phyloP scores from a whole-genome alignment of 192 early-diverging fungal genomes.

The Gorgonomyces haynaldii region DNA sequence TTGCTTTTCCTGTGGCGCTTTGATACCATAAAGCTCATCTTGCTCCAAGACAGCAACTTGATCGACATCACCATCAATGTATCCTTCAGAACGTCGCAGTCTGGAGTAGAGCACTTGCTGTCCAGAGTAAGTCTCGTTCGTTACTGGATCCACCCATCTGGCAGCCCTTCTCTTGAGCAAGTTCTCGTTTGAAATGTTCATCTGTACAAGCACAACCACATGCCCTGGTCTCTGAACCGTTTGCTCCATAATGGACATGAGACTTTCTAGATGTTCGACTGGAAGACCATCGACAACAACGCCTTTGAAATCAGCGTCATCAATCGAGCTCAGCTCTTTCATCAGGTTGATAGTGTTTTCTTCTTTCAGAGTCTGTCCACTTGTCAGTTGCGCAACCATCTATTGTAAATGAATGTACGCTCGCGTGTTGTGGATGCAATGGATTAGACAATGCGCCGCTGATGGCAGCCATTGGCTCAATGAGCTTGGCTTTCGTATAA shows the following conservation, averaged over 20 bases:
- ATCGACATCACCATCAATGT: slow-evolving; percentile 14
- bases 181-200: slow-evolving; percentile 24
- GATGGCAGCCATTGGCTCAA: slow-evolving; percentile 6
- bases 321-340: no score
- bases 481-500: slow-evolving; percentile 4
- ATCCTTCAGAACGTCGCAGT: slow-evolving; percentile 21
- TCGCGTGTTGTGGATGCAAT: no score
- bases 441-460: slow-evolving; percentile 8
- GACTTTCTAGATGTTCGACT: not conserved
- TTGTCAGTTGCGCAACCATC: no score
- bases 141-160: slow-evolving; percentile 32
- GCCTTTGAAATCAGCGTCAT: no score
- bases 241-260: not conserved
- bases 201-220: slow-evolving; percentile 17
- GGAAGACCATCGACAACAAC: slow-evolving; percentile 3
- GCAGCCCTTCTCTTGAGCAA: slow-evolving; percentile 14
- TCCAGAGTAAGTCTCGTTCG: slow-evolving; percentile 27
- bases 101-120: slow-evolving; percentile 29
- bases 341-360: no score
- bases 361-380: no score
- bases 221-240: slow-evolving; percentile 4
- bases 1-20: not conserved
- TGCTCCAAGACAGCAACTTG: not conserved
- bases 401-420: no score
- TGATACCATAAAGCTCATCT: not conserved